Base-by-base conservation (phyloP, 345 rosid genomes). In the Eucalyptus microcorys region DNA sequence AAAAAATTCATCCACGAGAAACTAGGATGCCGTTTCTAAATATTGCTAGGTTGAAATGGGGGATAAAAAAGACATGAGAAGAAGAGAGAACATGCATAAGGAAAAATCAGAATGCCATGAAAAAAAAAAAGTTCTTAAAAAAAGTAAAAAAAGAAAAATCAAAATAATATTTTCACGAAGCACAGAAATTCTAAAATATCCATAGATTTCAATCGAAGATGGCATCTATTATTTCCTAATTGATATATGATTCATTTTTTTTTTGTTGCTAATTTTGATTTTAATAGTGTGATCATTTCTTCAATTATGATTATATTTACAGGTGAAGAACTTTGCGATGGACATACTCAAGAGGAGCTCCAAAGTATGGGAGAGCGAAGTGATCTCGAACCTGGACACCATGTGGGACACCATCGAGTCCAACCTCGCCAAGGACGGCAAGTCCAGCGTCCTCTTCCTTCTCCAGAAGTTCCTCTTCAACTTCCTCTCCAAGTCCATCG, bases 311-410 rank as follows among this genome's bases (percentile, higher is more conserved):
- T 32, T 19, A 66, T 40, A 21, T 50, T 21, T n/a, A n/a, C 93
- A 97, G 99, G 27, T 92, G 42, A 97, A 97, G 90, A 85, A 55
- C 57, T 96, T 96, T 86, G 89, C 94, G 15, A 34, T 92, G 84
- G 97, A 95, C 88, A 47, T 90, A 87, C 91, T 97, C 57, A 96
- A 96, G 93, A 91, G 97, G 43, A 90, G 99, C 94, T 95, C 98
- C 30, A 94, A 91, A 66, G 91, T 94, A 11, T 97, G 98, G 98
- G 86, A 89, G 9, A 53, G 79, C 2, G 97, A 94, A 88, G 94
- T 96, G 17, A 53, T 88, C 8, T 43, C 91, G 61, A 92, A 91
- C 92, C 94, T 97, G 49, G 94, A 94, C 91, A 93, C 49, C 3
- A 88, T 97, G 53, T 96, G 96, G 91, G 92, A 91, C 81, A 89